Percentiles rank a stretch among this genome's conserved stretches.
Evolutionary conservation across 371 early-diverging fungal species (phyloP).

Genomic region (Conidiobolus incongruus): DNA sequence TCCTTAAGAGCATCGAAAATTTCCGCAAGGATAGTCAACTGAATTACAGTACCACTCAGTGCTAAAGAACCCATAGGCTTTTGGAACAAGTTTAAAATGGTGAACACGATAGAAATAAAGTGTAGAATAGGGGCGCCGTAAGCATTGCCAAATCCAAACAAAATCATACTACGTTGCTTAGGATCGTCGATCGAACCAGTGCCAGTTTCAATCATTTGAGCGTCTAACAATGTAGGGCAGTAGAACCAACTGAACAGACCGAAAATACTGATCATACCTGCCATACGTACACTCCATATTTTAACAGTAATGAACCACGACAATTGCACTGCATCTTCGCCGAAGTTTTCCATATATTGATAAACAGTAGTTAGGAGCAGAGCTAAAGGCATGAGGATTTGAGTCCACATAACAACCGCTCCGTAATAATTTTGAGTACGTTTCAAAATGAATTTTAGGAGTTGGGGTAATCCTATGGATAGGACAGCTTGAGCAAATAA

Average conservation of each 20-base stretch:
- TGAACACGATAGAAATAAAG: constrained; percentile 22
- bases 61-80: constrained; percentile 53
- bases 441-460: constrained; percentile 1
- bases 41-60: constrained; percentile 21
- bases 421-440: constrained; percentile 7
- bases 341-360: constrained; percentile 36
- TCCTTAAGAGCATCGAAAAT: constrained; percentile 22
- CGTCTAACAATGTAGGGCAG: constrained; percentile 20
- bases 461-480: background rate
- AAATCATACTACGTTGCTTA: constrained; percentile 8
- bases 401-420: constrained; percentile 6
- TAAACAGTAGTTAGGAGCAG: constrained; percentile 25
- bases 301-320: background rate
- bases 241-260: constrained; percentile 18
- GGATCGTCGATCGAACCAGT: constrained; percentile 1
- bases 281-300: no score
- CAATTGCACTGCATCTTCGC: constrained; percentile 12
- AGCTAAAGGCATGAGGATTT: constrained; percentile 3
- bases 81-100: constrained; percentile 26
- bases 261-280: no score
- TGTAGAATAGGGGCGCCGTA: constrained; percentile 30
- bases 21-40: constrained; percentile 22
- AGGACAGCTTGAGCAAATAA: constrained; percentile 4
- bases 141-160: constrained; percentile 29
- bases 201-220: constrained; percentile 10